phyloP scores from a whole-genome alignment of 2,329 filamentous ascomycete genomes.

The Aaosphaeria arxii region DNA sequence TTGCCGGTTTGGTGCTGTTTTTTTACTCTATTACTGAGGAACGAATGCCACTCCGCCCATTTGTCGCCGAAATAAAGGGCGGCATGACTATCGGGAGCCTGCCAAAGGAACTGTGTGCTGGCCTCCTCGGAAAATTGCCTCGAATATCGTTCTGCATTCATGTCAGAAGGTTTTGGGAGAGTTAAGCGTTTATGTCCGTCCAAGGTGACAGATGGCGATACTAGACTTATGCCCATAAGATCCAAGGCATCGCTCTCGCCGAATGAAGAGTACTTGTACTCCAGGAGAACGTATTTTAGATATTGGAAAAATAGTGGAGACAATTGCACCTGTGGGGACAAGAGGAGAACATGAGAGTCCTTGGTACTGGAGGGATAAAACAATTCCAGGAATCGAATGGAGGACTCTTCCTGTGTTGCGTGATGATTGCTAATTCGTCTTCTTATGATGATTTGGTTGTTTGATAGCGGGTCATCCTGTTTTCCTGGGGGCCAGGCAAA shows the following conservation, averaged over 20 bases:
- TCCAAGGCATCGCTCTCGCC: constrained; percentile 47
- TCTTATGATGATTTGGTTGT: constrained; percentile 61
- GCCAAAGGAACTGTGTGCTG: constrained; percentile 71
- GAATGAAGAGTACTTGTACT: constrained; percentile 68
- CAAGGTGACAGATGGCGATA: constrained; percentile 64
- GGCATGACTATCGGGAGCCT: constrained; percentile 79
- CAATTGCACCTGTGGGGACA: constrained; percentile 78
- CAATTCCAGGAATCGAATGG: constrained; percentile 75
- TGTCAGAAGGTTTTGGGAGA: constrained; percentile 40
- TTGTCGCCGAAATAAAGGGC: constrained; percentile 78
- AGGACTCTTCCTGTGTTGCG: constrained; percentile 66
- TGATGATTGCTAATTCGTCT: constrained; percentile 65
- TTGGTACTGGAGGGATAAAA: constrained; percentile 72
- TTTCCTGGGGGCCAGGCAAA: constrained; percentile 64
- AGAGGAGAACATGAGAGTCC: constrained; percentile 74
- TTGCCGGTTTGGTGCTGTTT: constrained; percentile 18
- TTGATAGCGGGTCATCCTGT: constrained; percentile 42
- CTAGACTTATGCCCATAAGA: constrained; percentile 77
- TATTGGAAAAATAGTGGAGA: constrained; percentile 83
- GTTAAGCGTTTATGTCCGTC: constrained; percentile 59
- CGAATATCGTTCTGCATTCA: constrained; percentile 35
- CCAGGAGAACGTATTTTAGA: constrained; percentile 72
- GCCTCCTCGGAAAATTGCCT: constrained; percentile 24
- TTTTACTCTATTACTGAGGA: constrained; percentile 63
- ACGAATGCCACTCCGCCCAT: constrained; percentile 83